Conservation (phyloP, 345 rosid species). For the Acer yangbiense region DNA sequence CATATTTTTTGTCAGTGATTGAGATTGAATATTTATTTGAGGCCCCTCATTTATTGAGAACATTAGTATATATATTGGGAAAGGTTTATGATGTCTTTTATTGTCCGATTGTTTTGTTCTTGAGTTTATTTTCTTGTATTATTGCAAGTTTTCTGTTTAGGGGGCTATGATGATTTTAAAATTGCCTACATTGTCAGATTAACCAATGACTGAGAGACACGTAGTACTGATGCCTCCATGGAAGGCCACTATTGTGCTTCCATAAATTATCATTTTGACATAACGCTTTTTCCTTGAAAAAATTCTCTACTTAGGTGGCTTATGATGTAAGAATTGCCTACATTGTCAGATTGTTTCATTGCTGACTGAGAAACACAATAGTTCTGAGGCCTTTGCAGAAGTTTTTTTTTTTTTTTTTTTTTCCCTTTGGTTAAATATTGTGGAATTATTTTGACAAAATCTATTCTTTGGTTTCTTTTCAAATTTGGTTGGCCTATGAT, state of each 20-base stretch:
- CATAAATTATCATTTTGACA: not conserved
- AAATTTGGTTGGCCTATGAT: conserved; percentile 9
- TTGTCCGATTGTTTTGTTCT: not conserved
- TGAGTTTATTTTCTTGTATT: not conserved
- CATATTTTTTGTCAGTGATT: conserved; percentile 14
- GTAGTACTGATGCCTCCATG: conserved; percentile 8
- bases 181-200: conserved; percentile 23
- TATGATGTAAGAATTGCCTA: not conserved
- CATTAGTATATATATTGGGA: not conserved
- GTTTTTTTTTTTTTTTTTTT: too few species aligned
- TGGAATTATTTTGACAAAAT: not conserved
- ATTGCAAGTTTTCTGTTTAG: not conserved
- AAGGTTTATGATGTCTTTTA: not conserved
- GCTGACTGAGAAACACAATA: not conserved
- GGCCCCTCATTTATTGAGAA: conserved; percentile 1
- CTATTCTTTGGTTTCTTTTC: not conserved
- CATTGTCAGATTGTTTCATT: not conserved
- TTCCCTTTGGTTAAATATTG: not conserved
- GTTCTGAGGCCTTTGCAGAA: not conserved
- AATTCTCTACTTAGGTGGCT: not conserved
- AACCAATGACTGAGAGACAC: conserved; percentile 1
- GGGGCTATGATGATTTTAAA: conserved; percentile 7
- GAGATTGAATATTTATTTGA: conserved; percentile 9
- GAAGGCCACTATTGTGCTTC: not conserved
- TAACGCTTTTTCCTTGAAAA: too few species aligned